Evolutionary conservation across 2,329 filamentous ascomycete genomes (phyloP), one percentile per base, ranked within the genome.

Genomic region (Aureobasidium leucospermi): DNA sequence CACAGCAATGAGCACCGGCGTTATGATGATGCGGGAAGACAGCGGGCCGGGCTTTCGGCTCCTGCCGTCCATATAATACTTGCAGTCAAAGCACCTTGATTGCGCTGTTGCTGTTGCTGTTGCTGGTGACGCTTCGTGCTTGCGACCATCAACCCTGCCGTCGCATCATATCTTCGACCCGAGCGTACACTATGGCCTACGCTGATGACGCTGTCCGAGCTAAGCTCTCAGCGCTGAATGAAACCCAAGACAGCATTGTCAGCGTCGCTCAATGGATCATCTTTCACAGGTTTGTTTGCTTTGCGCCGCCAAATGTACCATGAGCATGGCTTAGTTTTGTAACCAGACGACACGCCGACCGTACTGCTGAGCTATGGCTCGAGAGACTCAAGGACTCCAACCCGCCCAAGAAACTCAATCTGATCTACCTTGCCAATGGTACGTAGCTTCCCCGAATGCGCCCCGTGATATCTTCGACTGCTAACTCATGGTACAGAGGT

Each of bases 241-340:
- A 99, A 76, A 96, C 91, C 10, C 93, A 99, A 73, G 94, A 99
- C 72, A 95, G 91, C 75, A 97, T 99, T 70, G 85, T 96, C 62
- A 93, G 90, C 38, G 92, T 96, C 63, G 91, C 94, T 60, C 93
- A 97, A 85, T 99, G 95, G 95, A 94, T 99, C 63, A 95, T 99
- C 88, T 99, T 99, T 73, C 93, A 99, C 76, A 88, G 91, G 91
- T 96, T 34, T 39, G 41, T 48, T 48, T 55, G 41, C 46, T 51
- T 52, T 52, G 51, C 51, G 51, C 52, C 41, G 29, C 29, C 3
- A 34, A 31, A 28, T 19, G 28, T 36, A 10, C 16, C 3, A 28
- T 6, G 38, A 38, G 16, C 43, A 48, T 46, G 51, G 36, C 56
- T 49, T 23, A 59, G 6, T 51, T 11, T 16, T 2, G 16, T 28